Conservation (phyloP, 2,329 filamentous ascomycete species). For the Colletotrichum somersetense region DNA sequence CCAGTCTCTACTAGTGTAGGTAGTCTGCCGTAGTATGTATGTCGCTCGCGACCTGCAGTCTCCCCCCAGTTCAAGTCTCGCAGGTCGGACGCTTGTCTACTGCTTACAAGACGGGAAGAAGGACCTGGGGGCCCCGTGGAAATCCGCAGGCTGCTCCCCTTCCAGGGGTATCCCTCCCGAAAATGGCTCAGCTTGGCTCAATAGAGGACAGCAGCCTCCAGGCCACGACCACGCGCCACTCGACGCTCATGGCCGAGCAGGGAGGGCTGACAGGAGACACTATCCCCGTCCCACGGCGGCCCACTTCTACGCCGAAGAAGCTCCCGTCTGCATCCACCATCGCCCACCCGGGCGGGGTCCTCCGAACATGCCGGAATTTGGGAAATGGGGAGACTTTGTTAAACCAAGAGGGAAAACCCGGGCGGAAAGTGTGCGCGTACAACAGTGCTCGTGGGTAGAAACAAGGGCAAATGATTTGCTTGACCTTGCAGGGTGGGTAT, state of each 20-base stretch:
- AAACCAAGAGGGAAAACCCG: neutral
- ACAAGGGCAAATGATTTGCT: conserved; percentile 3
- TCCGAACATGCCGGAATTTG: conserved; percentile 35
- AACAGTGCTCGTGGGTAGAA: neutral
- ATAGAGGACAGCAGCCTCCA: conserved; percentile 1
- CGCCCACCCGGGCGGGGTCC: conserved; percentile 38
- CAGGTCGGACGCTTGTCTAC: neutral
- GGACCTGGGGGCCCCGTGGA: conserved; percentile 24
- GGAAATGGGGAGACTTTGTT: conserved; percentile 31
- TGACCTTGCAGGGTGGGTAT: conserved; percentile 19
- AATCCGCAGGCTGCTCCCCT: neutral
- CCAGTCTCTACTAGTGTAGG: conserved; percentile 3
- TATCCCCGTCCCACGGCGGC: conserved; percentile 31
- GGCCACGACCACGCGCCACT: conserved; percentile 4
- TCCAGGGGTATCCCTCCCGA: conserved; percentile 1
- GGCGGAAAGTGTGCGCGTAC: conserved; percentile 16
- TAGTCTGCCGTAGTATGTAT: neutral
- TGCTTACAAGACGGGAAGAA: neutral
- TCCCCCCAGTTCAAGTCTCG: neutral
- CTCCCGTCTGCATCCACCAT: conserved; percentile 33
- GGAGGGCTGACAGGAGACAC: conserved; percentile 30
- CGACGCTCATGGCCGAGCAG: conserved; percentile 12
- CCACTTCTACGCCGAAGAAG: conserved; percentile 42
- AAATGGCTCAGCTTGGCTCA: conserved; percentile 1
- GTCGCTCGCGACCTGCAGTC: neutral